Evolutionary conservation across 2,329 filamentous ascomycete species (phyloP), one percentile per base, ranked within the genome.

Genomic region (Fusarium sterilihyphosum): DNA sequence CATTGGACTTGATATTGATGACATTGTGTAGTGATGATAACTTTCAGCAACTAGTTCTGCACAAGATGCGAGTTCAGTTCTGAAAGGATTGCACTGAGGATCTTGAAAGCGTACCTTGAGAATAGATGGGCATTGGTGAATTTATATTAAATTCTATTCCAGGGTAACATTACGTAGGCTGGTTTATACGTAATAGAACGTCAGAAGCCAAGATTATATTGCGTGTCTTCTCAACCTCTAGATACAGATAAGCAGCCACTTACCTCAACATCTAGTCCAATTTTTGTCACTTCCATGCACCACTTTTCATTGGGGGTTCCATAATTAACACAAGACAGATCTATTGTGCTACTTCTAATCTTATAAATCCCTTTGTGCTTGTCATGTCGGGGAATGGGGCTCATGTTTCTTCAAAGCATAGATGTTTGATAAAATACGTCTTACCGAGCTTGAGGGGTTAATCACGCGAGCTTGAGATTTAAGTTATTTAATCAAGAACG

Each of bases 221-320:
- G 4, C 5, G 10, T 14, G 11, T 14, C 8, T 14, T 20, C 5
- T 0, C 1, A 7, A 14, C 5, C 2, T 7, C 6, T 13, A 2
- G 6, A 46, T 20, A 8, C 5, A 26, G 6, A 26, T 46, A 46
- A 46, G 44, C 44, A 26, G 44, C 24, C 24, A 26, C 17, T 10
- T 46, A 3, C 24, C 24, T 14, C 12, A 14, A 14, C 3, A 6
- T 26, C 3, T 9, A 4, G 0, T 26, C 7, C 7, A 9, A 29
- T 9, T 7, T 24, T 17, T 44, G 1, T 14, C 13, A 33, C 33
- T 33, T 14, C 1, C 6, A 33, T 33, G 13, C 2, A 33, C 33
- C 2, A 33, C 33, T 6, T 33, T 33, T 31, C 5, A 33, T 33
- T 33, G 2, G 33, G 13, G 1, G 33, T 33, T 33, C 13, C 6